Evolutionary conservation across 768 basidiomycete genomes (phyloP).

Genomic region (Russula ochroleuca): DNA sequence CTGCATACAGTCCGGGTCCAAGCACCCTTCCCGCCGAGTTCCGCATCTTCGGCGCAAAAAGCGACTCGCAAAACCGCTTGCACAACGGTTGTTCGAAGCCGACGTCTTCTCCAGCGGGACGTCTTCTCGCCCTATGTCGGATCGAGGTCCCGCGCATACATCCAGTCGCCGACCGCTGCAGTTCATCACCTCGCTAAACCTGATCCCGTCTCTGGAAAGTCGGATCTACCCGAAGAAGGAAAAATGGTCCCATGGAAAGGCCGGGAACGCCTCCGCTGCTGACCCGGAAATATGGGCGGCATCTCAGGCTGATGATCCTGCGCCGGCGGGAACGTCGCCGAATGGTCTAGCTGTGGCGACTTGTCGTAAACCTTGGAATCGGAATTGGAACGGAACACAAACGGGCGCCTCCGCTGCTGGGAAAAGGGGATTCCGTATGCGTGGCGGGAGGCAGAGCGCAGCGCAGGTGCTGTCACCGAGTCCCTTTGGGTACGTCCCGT

Average conservation of each 20-base stretch:
- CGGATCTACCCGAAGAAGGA: not conserved
- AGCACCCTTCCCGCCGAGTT: not conserved
- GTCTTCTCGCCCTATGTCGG: not conserved
- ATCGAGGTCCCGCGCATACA: slow-evolving; percentile 17
- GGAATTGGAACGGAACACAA: slow-evolving; percentile 5
- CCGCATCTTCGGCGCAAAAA: slow-evolving; percentile 15
- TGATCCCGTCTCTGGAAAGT: slow-evolving; percentile 11
- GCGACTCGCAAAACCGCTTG: slow-evolving; percentile 20
- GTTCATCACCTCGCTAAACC: slow-evolving; percentile 15
- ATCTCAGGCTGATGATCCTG: not conserved
- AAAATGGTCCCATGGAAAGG: not conserved
- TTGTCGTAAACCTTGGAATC: not conserved
- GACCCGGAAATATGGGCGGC: not conserved
- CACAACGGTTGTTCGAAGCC: slow-evolving; percentile 26
- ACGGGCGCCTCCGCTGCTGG: not conserved
- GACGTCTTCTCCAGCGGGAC: slow-evolving; percentile 24
- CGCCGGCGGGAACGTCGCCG: not conserved
- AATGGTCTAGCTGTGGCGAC: not conserved
- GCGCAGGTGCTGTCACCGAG: slow-evolving; percentile 3
- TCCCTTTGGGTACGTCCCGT: slow-evolving; percentile 9
- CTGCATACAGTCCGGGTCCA: not conserved
- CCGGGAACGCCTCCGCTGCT: not conserved
- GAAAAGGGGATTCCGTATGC: not conserved
- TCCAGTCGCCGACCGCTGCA: slow-evolving; percentile 20
- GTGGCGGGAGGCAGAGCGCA: slow-evolving; percentile 1